Percentiles rank a stretch among this genome's conserved stretches.
Evolutionary conservation across 2,329 filamentous ascomycete genomes (phyloP).

Genomic region (Colletotrichum spinosum): DNA sequence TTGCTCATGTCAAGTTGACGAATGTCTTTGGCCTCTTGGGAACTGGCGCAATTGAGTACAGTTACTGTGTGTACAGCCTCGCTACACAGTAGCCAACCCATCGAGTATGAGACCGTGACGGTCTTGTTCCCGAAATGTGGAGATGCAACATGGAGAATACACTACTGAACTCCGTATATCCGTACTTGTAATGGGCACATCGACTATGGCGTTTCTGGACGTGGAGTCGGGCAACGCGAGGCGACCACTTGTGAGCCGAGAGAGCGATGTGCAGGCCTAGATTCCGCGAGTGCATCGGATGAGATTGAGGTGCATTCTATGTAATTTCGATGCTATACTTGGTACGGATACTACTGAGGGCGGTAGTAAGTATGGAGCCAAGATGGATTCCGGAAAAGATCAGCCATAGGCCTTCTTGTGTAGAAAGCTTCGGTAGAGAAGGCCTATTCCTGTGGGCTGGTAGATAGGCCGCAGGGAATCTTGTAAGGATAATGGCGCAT

Average conservation of each 20-base stretch:
- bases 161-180: too few species aligned
- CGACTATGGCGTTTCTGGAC: not conserved
- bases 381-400: not conserved
- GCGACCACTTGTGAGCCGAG: conserved; percentile 21
- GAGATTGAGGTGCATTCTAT: conserved; percentile 28
- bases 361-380: conserved; percentile 3
- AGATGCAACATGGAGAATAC: not conserved
- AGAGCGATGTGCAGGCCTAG: conserved; percentile 16
- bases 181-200: not conserved
- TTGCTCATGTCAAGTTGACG: too few species aligned
- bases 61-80: too few species aligned
- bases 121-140: conserved; percentile 17
- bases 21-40: too few species aligned
- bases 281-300: conserved; percentile 7
- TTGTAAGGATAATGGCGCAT: too few species aligned
- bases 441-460: too few species aligned
- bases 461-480: too few species aligned
- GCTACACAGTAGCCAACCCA: too few species aligned
- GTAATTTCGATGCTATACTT: conserved; percentile 32
- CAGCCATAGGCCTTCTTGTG: not conserved
- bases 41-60: too few species aligned
- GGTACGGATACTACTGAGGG: not conserved
- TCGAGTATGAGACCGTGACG: not conserved
- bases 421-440: not conserved
- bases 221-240: conserved; percentile 1